phyloP scores from a whole-genome alignment of 2,329 filamentous ascomycete genomes.

The Gliomastix tumulicola region DNA sequence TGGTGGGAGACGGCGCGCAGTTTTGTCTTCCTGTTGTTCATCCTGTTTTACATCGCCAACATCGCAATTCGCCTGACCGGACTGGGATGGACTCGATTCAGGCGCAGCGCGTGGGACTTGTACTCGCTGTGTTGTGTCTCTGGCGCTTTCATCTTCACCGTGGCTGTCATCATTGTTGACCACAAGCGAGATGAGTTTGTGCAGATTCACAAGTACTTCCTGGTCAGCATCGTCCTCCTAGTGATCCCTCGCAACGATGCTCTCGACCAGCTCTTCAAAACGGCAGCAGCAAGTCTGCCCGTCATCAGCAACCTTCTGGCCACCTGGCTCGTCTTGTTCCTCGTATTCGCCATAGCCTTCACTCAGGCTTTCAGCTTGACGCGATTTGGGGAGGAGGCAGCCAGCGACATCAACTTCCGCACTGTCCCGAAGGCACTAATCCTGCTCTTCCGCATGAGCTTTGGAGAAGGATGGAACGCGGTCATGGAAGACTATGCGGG shows the following conservation, averaged over 20 bases:
- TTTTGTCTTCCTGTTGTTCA: conserved; percentile 73
- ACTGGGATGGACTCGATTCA: conserved; percentile 85
- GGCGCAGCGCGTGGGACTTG: conserved; percentile 90
- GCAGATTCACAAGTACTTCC: conserved; percentile 86
- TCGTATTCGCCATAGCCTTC: conserved; percentile 93
- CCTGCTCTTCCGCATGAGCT: conserved; percentile 85
- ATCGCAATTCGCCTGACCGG: conserved; percentile 78
- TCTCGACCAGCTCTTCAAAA: conserved; percentile 97
- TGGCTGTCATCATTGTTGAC: conserved; percentile 66
- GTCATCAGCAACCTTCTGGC: conserved; percentile 87
- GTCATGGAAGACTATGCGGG: conserved; percentile 93
- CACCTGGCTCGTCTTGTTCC: conserved; percentile 94
- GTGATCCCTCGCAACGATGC: conserved; percentile 96
- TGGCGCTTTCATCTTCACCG: conserved; percentile 71
- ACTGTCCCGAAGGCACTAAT: conserved; percentile 92
- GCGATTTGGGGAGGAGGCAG: conserved; percentile 68
- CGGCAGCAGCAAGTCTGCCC: conserved; percentile 85
- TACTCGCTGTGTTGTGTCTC: conserved; percentile 76
- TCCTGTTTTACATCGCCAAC: conserved; percentile 75
- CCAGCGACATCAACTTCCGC: conserved; percentile 81
- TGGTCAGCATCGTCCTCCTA: conserved; percentile 82
- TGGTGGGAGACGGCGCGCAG: conserved; percentile 69
- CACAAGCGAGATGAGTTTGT: conserved; percentile 42
- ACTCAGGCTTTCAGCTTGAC: conserved; percentile 96
- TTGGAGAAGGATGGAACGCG: conserved; percentile 93